These are phyloP conservation scores for Solanum medicagineum DNA, from an alignment of 257 asterid species.

Conservation along the genomic window DNA sequence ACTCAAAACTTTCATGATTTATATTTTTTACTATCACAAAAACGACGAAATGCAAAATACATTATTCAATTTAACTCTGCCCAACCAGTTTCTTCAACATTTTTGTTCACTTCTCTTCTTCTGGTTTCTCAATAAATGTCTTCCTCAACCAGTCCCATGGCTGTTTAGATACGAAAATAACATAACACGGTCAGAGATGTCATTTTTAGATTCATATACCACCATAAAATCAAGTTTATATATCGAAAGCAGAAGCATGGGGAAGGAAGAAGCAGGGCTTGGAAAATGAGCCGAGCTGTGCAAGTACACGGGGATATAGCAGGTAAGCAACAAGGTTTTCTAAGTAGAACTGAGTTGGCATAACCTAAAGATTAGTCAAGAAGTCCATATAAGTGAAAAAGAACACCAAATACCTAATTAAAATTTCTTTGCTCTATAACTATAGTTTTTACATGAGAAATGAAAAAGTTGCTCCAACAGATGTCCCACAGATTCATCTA, in stretches of 20 bases:
- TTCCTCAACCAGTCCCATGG: slow-evolving; percentile 82
- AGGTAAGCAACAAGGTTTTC: too few species aligned
- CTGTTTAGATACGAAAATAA: slow-evolving; percentile 20
- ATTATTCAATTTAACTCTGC: background rate
- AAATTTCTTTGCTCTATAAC: background rate
- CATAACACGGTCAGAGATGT: background rate
- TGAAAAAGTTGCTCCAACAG: background rate
- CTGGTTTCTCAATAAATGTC: slow-evolving; percentile 62
- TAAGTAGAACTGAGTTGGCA: background rate
- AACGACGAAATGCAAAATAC: background rate
- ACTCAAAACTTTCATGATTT: background rate
- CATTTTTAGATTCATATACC: background rate
- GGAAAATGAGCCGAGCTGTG: too few species aligned
- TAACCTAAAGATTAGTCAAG: background rate
- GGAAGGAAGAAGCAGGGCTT: too few species aligned
- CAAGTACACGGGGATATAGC: too few species aligned
- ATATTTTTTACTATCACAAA: too few species aligned
- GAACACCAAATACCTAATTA: background rate
- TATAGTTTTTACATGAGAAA: background rate
- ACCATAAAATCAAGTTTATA: background rate
- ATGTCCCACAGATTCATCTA: background rate
- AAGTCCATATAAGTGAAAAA: background rate
- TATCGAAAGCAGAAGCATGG: background rate
- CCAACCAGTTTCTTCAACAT: background rate
- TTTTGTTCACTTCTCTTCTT: slow-evolving; percentile 24